Conservation (phyloP, 2,329 filamentous ascomycete species). For the Pestalotiopsis sp. region DNA sequence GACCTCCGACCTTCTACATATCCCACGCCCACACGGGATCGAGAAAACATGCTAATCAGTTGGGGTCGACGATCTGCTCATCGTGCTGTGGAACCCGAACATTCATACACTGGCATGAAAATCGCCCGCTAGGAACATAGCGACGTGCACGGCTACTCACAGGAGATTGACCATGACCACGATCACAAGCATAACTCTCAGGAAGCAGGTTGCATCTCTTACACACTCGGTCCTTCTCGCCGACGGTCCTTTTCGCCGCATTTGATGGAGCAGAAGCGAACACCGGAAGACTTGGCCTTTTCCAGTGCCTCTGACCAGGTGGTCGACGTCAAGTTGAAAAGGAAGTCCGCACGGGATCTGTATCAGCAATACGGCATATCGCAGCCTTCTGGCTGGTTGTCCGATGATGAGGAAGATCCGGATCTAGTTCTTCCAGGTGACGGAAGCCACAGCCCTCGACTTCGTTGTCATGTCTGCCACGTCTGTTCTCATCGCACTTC, state of each 20-base stretch:
- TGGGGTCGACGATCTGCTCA: conserved; percentile 34
- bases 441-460: conserved; percentile 32
- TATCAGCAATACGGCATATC: conserved; percentile 51
- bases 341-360: conserved; percentile 48
- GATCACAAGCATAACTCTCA: conserved; percentile 2
- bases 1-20: conserved; percentile 19
- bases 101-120: conserved; percentile 30
- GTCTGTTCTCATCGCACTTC: conserved; percentile 47
- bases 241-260: conserved; percentile 18
- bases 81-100: conserved; percentile 20
- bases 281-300: neutral
- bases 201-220: conserved; percentile 5
- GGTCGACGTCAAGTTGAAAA: conserved; percentile 13
- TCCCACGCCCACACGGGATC: conserved; percentile 24
- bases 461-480: conserved; percentile 47
- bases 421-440: conserved; percentile 32
- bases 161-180: conserved; percentile 7
- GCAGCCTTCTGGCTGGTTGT: conserved; percentile 49
- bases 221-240: neutral
- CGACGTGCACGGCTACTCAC: conserved; percentile 24
- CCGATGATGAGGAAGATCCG: conserved; percentile 40
- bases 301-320: neutral
- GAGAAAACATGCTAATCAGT: conserved; percentile 29
- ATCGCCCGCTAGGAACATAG: conserved; percentile 26
- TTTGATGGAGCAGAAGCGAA: conserved; percentile 20